Evolutionary conservation across 805 yeast genomes (phyloP).

Genomic region (Wickerhamomyces subpelliculosus): DNA sequence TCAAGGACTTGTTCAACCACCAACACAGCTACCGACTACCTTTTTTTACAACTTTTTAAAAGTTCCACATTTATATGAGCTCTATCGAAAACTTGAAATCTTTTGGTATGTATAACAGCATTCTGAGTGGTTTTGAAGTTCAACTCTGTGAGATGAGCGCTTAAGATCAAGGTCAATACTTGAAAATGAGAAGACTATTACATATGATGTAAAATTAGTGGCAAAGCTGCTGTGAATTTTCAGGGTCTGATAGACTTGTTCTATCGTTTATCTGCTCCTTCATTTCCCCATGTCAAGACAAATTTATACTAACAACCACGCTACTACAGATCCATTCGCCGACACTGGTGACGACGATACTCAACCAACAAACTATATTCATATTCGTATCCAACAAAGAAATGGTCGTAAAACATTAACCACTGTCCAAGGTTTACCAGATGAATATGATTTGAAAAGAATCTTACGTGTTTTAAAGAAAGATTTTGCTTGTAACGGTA

Average conservation of each 20-base stretch:
- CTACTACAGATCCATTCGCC: slow-evolving; percentile 86
- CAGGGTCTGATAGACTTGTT: too few relatives aligned
- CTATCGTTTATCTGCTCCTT: too few relatives aligned
- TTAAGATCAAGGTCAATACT: too few relatives aligned
- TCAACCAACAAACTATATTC: slow-evolving; percentile 92
- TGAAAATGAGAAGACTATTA: too few relatives aligned
- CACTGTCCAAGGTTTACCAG: slow-evolving; percentile 96
- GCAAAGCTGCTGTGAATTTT: too few relatives aligned
- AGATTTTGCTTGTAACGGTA: slow-evolving; percentile 98
- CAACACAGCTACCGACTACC: neutral
- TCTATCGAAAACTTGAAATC: slow-evolving; percentile 89
- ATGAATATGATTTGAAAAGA: slow-evolving; percentile 90
- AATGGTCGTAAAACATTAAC: slow-evolving; percentile 98
- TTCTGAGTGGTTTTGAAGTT: neutral
- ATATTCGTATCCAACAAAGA: slow-evolving; percentile 98
- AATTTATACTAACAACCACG: slow-evolving; percentile 2
- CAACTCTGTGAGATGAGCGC: too few relatives aligned
- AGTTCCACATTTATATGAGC: slow-evolving; percentile 42
- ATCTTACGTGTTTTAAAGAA: slow-evolving; percentile 91
- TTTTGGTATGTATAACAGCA: slow-evolving; percentile 42
- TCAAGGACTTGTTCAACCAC: too few relatives aligned
- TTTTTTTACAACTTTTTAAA: neutral
- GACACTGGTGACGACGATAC: slow-evolving; percentile 99
- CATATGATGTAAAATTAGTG: too few relatives aligned
- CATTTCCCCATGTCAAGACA: too few relatives aligned